Evolutionary conservation across 257 asterid genomes (phyloP), one percentile per base, ranked within the genome.

Genomic region (Penstemon davidsonii): DNA sequence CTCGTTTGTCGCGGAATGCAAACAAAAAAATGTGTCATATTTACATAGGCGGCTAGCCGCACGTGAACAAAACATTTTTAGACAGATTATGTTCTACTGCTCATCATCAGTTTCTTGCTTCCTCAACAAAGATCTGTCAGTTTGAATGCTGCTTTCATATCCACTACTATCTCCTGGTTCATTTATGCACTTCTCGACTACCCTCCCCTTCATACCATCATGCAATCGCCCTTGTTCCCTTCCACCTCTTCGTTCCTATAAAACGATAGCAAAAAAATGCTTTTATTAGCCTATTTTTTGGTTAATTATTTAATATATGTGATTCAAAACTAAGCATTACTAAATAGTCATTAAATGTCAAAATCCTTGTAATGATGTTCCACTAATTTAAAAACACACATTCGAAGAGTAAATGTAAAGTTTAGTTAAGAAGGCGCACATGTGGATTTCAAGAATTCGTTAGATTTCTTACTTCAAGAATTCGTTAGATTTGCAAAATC

Each of bases 111-210:
- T 80, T 80, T 91, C 95, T 75, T 74, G 90, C 77, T 71, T 88
- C 81, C 82, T 80, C 80, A 80, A 72, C 78, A 84, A 70, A 47
- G 77, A 71, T 60, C 72, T 60, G 55, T 78, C 90, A 11, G 87
- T 86, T 71, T 87, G 95, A 46, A 78, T 84, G 25, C 91, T 78
- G 78, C 96, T 92, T 71, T 89, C 98, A 11, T 89, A 92, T 62
- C 96, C 96, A 47, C 96, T 87, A 59, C 96, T 89, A 57, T 92
- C 98, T 8, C 95, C 96, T 0, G 89, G 84, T 66, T 92, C 98
- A 6, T 54, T 61, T 61, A 78, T 13, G 44, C 76, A 80, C 61
- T 78, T 91, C 67, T 82, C 96, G 70, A 53, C 66, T 9, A 73
- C 12, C 71, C 76, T 78, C 39, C 81, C 87, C 62, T 80, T 83